Evolutionary conservation across 345 rosid genomes (phyloP).

Genomic region (Raphanus sativus): DNA sequence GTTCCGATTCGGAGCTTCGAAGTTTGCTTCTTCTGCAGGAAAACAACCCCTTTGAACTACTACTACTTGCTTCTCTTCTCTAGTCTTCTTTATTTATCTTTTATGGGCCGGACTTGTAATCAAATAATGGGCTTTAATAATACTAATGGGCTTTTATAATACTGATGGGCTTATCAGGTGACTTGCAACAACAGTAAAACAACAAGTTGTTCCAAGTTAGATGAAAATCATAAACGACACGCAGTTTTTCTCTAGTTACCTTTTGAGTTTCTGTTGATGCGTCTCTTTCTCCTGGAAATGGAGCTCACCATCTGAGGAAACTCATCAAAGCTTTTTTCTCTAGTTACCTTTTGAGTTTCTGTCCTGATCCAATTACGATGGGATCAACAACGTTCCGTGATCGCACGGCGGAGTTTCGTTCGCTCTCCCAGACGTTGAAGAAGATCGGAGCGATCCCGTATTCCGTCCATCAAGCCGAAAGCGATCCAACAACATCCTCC

Average conservation of each 20-base stretch:
- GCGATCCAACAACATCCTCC: conserved; percentile 32
- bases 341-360: not conserved
- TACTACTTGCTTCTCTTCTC: not conserved
- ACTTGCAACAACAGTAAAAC: not conserved
- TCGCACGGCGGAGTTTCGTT: conserved; percentile 82
- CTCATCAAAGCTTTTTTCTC: too few relatives aligned
- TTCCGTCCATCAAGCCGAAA: conserved; percentile 27
- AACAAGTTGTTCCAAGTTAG: not conserved
- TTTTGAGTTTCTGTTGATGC: not conserved
- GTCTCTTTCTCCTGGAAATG: not conserved
- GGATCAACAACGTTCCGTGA: conserved; percentile 59
- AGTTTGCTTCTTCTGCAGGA: not conserved
- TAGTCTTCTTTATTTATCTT: not conserved
- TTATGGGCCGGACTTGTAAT: not conserved
- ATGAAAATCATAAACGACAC: not conserved
- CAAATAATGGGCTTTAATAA: not conserved
- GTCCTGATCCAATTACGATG: conserved; percentile 40
- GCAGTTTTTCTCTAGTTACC: not conserved
- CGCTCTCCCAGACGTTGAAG: conserved; percentile 63
- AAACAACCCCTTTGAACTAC: not conserved
- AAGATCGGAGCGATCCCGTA: conserved; percentile 56
- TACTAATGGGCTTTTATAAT: too few relatives aligned
- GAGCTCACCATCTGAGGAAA: not conserved
- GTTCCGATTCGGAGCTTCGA: not conserved
- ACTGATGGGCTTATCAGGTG: too few relatives aligned